Base-by-base conservation (phyloP, 2,329 filamentous ascomycete species). In the Botrytis cinerea region DNA sequence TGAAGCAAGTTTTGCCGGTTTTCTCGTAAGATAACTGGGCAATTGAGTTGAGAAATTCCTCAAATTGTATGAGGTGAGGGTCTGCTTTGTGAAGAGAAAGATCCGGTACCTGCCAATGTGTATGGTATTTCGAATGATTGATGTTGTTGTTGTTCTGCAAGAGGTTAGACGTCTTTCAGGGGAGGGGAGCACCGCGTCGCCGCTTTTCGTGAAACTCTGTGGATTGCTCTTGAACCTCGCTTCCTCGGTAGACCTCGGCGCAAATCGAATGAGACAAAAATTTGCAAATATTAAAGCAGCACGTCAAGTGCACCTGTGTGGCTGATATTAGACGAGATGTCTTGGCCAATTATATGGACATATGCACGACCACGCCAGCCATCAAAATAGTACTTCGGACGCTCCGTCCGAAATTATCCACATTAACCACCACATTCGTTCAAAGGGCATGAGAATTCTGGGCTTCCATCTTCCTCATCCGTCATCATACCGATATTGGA, bases 321-420 rank as follows among this genome's bases (percentile, higher is more conserved):
- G 70, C 61, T 72, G 61, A 67, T 48, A 68, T 67, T 72, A 66
- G 45, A 67, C 43, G 28, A 64, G 46, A 54, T 57, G 35, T 67
- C 35, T 45, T 64, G 51, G 38, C 70, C 61, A 72, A 72, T 72
- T 40, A 72, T 28, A 38, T 43, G 28, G 28, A 72, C 32, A n/a
- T 10, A 67, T 72, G 70, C 61, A 72, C 20, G 61, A 72, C 48
- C n/a, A 72, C 70, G 70, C 70, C 61, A 72, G 70, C 70, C 70
- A 72, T 72, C 48, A 72, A 68, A 59, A 14, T 60, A 38, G 32
- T 45, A 72, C 59, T 40, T 72, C 70, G 70, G 70, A 45, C 61
- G 48, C 70, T 72, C 70, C 70, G 70, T 72, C 51, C 57, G 25
- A 38, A 48, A 51, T 48, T 25, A 62, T 40, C 54, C 68, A 70